Conservation (phyloP, 2,329 filamentous ascomycete species). For the Trichoderma guizhouense region DNA sequence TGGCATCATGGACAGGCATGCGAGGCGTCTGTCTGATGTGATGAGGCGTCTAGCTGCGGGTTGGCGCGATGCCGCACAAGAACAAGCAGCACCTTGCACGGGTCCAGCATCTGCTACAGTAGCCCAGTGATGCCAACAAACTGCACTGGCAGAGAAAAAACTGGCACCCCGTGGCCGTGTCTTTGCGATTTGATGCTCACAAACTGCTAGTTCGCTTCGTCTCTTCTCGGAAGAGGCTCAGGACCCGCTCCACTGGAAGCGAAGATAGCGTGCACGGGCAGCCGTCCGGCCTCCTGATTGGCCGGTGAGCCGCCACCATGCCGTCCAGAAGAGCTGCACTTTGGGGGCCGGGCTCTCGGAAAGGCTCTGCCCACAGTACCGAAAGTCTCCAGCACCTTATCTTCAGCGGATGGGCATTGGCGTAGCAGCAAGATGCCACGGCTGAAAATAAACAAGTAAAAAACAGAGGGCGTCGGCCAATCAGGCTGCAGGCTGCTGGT, state of each 20-base stretch:
- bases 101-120: neutral
- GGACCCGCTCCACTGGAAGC: conserved; percentile 30
- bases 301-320: conserved; percentile 21
- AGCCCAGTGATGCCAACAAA: too few relatives aligned
- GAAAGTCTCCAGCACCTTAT: neutral
- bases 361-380: neutral
- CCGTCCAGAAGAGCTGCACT: neutral
- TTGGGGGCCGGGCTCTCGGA: conserved; percentile 15
- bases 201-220: neutral
- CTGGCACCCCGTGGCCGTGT: neutral
- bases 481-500: neutral
- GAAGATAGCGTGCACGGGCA: conserved; percentile 33
- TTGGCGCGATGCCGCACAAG: neutral
- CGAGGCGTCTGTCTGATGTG: neutral
- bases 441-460: neutral
- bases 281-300: conserved; percentile 30
- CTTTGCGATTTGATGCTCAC: too few relatives aligned
- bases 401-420: neutral
- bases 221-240: conserved; percentile 13
- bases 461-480: neutral
- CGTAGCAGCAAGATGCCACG: neutral
- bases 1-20: neutral
- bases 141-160: neutral
- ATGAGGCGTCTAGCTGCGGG: neutral
- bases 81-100: neutral